Evolutionary conservation across 208 protist genomes (phyloP).

Genomic region (Acanthamoeba lenticulata): DNA sequence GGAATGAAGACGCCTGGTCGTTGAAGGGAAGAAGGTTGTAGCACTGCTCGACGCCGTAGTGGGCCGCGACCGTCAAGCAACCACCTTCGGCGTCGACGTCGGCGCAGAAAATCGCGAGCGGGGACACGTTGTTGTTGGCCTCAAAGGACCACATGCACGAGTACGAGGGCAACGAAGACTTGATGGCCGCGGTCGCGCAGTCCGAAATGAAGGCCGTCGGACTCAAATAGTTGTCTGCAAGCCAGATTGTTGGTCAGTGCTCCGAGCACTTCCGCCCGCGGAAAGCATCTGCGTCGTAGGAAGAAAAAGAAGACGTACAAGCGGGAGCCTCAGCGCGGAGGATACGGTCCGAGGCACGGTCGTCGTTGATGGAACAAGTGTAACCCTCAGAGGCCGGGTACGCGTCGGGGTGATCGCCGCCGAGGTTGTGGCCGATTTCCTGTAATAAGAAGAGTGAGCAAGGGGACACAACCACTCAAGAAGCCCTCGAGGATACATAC

Average conservation of each 20-base stretch:
- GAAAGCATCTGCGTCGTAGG: no score
- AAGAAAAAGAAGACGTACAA: conserved; percentile 38
- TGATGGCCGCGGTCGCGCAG: neutral
- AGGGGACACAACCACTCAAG: neutral
- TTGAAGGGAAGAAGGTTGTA: conserved; percentile 16
- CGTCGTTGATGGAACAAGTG: conserved; percentile 18
- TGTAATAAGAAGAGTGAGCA: neutral
- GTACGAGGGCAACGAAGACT: neutral
- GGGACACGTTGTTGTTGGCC: neutral
- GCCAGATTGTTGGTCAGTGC: no score
- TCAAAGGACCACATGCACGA: conserved; percentile 12
- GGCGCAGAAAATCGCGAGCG: neutral
- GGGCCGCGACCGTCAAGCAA: neutral
- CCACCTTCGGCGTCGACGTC: neutral
- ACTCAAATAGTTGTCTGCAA: conserved; percentile 43
- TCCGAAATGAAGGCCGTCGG: conserved; percentile 46
- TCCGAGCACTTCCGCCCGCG: no score
- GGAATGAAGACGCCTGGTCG: neutral
- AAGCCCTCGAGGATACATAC: neutral
- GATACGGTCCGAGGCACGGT: conserved; percentile 21
- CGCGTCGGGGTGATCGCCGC: conserved; percentile 26
- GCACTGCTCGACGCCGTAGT: neutral
- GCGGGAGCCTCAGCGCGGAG: neutral
- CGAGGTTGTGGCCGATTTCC: conserved; percentile 31
- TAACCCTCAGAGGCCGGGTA: neutral